phyloP scores from a whole-genome alignment of 2,329 filamentous ascomycete species.

The Penicillium oxalicum region DNA sequence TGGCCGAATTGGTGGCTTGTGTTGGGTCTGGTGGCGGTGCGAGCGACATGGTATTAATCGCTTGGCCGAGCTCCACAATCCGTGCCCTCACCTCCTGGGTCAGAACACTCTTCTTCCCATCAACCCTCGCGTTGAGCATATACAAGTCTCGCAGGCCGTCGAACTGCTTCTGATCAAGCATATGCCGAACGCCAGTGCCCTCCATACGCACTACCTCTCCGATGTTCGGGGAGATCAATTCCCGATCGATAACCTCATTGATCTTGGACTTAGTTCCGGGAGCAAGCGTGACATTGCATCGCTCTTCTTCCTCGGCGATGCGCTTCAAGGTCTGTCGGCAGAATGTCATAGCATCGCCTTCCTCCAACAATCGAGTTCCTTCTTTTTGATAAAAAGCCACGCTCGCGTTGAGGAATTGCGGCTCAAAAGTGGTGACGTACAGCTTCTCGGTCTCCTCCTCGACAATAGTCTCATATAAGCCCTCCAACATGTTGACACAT shows the following conservation, averaged over 20 bases:
- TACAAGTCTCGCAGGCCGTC: conserved; percentile 78
- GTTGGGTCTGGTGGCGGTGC: conserved; percentile 50
- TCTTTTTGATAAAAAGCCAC: conserved; percentile 69
- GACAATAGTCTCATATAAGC: conserved; percentile 72
- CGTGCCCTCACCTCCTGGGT: conserved; percentile 66
- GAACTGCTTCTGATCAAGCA: conserved; percentile 84
- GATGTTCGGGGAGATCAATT: conserved; percentile 72
- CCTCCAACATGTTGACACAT: conserved; percentile 83
- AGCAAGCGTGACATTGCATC: conserved; percentile 77
- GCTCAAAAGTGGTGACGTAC: conserved; percentile 78
- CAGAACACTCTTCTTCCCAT: conserved; percentile 64
- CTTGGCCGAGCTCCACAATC: conserved; percentile 71
- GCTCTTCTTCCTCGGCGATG: conserved; percentile 71
- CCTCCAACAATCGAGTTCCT: conserved; percentile 65
- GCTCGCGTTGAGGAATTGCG: conserved; percentile 66
- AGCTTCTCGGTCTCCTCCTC: conserved; percentile 75
- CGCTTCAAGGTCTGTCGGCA: conserved; percentile 68
- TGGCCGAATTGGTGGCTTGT: no score
- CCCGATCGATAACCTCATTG: conserved; percentile 67
- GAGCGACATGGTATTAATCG: conserved; percentile 65
- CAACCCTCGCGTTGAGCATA: conserved; percentile 69
- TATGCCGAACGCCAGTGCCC: conserved; percentile 72
- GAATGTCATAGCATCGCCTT: conserved; percentile 76
- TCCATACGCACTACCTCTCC: conserved; percentile 79
- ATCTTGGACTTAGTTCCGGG: conserved; percentile 67